phyloP scores from a whole-genome alignment of 257 asterid species.

The Fraxinus quadrangulata region DNA sequence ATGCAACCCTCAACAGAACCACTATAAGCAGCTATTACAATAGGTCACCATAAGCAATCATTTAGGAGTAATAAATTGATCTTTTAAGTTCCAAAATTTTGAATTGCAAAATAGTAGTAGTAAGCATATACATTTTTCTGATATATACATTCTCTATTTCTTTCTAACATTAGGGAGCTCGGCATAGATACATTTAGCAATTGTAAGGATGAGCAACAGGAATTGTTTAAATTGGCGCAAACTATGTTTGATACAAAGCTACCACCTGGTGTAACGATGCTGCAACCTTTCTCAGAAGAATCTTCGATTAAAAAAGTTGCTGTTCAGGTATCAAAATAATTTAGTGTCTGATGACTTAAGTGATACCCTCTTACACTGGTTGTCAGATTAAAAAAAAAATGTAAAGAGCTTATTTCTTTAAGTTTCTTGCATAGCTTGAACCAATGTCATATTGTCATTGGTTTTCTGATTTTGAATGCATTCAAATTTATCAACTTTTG shows the following conservation, averaged over 20 bases:
- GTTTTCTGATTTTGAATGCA: background rate
- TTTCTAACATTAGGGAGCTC: slow-evolving; percentile 63
- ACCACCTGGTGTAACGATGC: slow-evolving; percentile 86
- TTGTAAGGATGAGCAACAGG: slow-evolving; percentile 68
- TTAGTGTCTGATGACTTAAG: background rate
- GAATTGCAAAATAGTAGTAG: background rate
- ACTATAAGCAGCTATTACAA: background rate
- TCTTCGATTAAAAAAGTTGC: slow-evolving; percentile 81
- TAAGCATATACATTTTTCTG: background rate
- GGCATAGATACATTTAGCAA: slow-evolving; percentile 76
- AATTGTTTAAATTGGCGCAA: slow-evolving; percentile 76
- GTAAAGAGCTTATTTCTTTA: background rate
- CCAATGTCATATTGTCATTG: background rate
- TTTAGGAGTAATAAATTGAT: background rate
- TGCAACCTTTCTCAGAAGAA: slow-evolving; percentile 93
- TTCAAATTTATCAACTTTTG: background rate
- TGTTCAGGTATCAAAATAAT: slow-evolving; percentile 62
- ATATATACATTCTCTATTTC: slow-evolving; percentile 5
- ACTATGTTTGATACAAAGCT: slow-evolving; percentile 95
- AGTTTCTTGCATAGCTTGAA: slow-evolving; percentile 12
- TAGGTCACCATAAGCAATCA: background rate
- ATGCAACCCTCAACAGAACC: background rate
- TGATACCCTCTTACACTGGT: background rate
- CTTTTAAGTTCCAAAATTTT: background rate
- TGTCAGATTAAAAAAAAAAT: background rate